These are phyloP conservation scores for Penicillium brasilianum DNA, from an alignment of 2,329 filamentous ascomycete species.

Conservation along the genomic window DNA sequence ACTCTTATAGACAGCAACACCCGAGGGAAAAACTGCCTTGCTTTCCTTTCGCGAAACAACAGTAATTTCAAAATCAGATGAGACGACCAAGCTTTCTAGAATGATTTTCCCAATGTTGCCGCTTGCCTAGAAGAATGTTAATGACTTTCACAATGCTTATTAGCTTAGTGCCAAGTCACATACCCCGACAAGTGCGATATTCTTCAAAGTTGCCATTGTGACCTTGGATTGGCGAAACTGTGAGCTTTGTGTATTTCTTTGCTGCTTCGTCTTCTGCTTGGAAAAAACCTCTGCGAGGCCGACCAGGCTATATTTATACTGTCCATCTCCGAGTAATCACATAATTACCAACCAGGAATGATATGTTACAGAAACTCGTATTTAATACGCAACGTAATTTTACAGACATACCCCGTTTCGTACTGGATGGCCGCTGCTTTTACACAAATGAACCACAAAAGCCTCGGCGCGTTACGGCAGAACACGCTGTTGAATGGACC, in stretches of 20 bases:
- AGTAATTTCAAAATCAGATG: background rate
- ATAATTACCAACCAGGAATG: background rate
- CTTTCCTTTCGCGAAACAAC: constrained; percentile 1
- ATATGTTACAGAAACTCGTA: background rate
- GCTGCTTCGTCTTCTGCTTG: background rate
- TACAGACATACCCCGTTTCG: background rate
- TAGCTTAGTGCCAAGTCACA: background rate
- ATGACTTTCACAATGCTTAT: background rate
- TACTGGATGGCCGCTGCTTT: background rate
- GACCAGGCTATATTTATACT: background rate
- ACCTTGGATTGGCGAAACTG: background rate
- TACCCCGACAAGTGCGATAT: constrained; percentile 2
- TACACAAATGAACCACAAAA: background rate
- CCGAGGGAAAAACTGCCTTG: background rate
- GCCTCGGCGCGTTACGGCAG: background rate
- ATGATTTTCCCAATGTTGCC: constrained; percentile 5
- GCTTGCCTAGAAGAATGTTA: background rate
- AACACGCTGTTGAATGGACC: background rate
- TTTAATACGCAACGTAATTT: background rate
- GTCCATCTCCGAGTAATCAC: background rate
- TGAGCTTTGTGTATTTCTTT: background rate
- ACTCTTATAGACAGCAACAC: background rate
- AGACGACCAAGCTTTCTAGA: background rate
- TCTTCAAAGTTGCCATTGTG: background rate
- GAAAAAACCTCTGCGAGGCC: background rate